Conservation (phyloP, 805 yeast species). For the Saccharomycopsis lassenensis region DNA sequence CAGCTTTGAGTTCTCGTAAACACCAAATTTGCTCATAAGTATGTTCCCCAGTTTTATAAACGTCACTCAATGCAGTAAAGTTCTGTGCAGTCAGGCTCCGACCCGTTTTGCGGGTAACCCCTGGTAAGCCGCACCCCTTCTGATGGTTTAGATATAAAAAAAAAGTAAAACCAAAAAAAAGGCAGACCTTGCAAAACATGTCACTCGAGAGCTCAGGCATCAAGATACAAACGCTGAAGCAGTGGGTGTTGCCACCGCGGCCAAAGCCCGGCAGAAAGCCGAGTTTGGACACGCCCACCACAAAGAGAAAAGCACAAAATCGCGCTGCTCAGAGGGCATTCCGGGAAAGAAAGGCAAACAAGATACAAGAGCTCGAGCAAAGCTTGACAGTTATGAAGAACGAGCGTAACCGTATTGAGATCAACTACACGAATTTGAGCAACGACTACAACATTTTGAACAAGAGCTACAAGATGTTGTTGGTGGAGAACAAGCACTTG, state of each 20-base stretch:
- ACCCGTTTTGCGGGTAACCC: too few relatives aligned
- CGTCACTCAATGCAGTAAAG: too few relatives aligned
- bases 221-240: conserved; percentile 50
- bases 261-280: conserved; percentile 66
- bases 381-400: conserved; percentile 56
- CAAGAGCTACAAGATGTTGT: conserved; percentile 12
- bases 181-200: too few relatives aligned
- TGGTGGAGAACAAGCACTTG: conserved; percentile 4
- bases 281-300: conserved; percentile 62
- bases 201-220: too few relatives aligned
- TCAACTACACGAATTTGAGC: conserved; percentile 19
- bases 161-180: too few relatives aligned
- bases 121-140: too few relatives aligned
- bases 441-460: conserved; percentile 13
- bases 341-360: conserved; percentile 74
- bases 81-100: too few relatives aligned
- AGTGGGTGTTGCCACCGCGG: conserved; percentile 79
- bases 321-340: conserved; percentile 92
- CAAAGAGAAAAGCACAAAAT: conserved; percentile 81
- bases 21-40: too few relatives aligned
- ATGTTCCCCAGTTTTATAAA: too few relatives aligned
- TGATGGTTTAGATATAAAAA: too few relatives aligned
- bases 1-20: too few relatives aligned
- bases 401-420: conserved; percentile 48
- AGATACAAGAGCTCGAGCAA: conserved; percentile 68